These are phyloP conservation scores for Trametes sanguinea DNA, from an alignment of 768 basidiomycete genomes.

Conservation along the genomic window DNA sequence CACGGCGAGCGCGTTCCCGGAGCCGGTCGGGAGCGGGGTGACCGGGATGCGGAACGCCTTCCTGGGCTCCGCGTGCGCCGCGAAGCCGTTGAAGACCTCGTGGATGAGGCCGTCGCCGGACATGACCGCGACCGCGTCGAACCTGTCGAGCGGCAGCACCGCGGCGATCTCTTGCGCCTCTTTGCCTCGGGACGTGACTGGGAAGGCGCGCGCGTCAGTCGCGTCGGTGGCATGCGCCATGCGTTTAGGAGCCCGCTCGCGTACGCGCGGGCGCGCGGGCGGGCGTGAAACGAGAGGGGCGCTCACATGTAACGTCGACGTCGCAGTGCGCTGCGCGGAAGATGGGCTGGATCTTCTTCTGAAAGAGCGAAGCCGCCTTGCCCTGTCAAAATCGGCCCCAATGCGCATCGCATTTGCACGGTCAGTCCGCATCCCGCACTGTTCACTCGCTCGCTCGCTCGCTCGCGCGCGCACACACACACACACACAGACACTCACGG, in stretches of 20 bases:
- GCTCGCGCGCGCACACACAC: too few relatives aligned
- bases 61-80: constrained; percentile 58
- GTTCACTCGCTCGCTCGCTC: too few relatives aligned
- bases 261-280: too few relatives aligned
- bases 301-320: constrained; percentile 63
- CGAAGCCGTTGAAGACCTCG: constrained; percentile 83
- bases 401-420: neutral
- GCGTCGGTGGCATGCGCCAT: too few relatives aligned
- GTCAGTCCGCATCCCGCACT: too few relatives aligned
- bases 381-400: constrained; percentile 46
- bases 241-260: too few relatives aligned
- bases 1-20: constrained; percentile 75
- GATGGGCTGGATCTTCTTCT: constrained; percentile 67
- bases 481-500: constrained; percentile 43
- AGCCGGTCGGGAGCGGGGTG: constrained; percentile 79
- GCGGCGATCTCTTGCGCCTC: constrained; percentile 72
- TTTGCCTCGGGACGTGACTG: constrained; percentile 63
- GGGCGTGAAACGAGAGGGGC: neutral
- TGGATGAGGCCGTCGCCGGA: constrained; percentile 87
- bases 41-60: constrained; percentile 70
- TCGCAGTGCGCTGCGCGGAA: constrained; percentile 65
- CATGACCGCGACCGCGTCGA: constrained; percentile 72
- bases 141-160: constrained; percentile 50
- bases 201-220: neutral
- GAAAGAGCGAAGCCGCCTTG: constrained; percentile 55